Conservation (phyloP, 1,139 yeast species). For the Protomyces inouyei region DNA sequence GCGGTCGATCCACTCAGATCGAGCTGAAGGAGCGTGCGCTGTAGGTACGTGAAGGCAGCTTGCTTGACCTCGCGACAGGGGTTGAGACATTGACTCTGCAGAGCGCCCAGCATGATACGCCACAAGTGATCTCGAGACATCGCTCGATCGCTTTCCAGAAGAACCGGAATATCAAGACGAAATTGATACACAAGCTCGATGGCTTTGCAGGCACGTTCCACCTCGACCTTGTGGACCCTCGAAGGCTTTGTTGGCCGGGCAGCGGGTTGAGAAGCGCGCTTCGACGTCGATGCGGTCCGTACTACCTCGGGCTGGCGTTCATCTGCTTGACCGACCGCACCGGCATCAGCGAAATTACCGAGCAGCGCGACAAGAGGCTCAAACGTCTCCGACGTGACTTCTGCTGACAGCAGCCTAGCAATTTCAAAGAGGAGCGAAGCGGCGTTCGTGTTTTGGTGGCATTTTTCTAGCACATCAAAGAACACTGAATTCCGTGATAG, state of each 20-base stretch:
- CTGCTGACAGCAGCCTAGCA: conserved; percentile 46
- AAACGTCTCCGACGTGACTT: conserved; percentile 48
- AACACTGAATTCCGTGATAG: conserved; percentile 3
- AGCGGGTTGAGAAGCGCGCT: neutral
- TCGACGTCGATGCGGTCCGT: neutral
- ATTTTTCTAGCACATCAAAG: conserved; percentile 29
- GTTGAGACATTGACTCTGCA: conserved; percentile 83
- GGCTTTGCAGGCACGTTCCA: conserved; percentile 57
- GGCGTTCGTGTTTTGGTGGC: conserved; percentile 35
- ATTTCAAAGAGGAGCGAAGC: conserved; percentile 51
- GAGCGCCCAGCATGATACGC: conserved; percentile 46
- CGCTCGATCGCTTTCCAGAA: conserved; percentile 4
- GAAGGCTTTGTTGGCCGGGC: neutral
- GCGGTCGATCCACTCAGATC: neutral
- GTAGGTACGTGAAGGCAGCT: conserved; percentile 53
- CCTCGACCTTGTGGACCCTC: conserved; percentile 45
- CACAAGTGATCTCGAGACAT: conserved; percentile 27
- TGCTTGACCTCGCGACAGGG: conserved; percentile 74
- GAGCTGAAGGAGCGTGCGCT: conserved; percentile 39
- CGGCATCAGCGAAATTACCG: conserved; percentile 77
- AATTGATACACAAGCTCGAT: conserved; percentile 42
- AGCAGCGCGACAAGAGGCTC: conserved; percentile 60
- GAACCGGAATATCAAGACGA: conserved; percentile 27
- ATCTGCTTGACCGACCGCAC: conserved; percentile 42
- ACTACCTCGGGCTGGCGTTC: conserved; percentile 26